Base-by-base conservation (phyloP, 202 grass and related monocot genomes). In the Musa balbisiana region DNA sequence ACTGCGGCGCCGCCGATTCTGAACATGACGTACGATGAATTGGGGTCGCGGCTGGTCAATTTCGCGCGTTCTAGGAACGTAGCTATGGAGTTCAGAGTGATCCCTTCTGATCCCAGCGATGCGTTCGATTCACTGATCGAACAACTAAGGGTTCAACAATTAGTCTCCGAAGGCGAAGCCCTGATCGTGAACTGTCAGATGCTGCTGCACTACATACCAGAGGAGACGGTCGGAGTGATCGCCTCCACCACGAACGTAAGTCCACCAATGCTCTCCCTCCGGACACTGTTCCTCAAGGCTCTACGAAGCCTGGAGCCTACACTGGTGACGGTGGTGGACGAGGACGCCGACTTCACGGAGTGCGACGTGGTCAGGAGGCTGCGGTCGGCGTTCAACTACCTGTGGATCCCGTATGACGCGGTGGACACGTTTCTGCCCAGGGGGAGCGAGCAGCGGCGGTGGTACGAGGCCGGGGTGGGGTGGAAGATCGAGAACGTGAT, bases 401-500 rank as follows among this genome's bases (percentile, higher is more conserved):
- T 99, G 52, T 99, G 95, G 95, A 99, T 99, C 75, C 91, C 95
- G 20, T 99, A 92, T 59, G 95, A 99, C 84, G 89, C 95, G 2
- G 85, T 92, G 24, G 95, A 99, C 82, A 95, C 95, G 67, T 99
- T 94, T 84, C 82, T 95, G 72, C 77, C 83, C 51, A 88, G 86
- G 72, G 95, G 89, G 12, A 95, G 91, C 77, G 87, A 95, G 83
- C 95, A 90, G 84, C 82, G 91, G 72, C 84, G 83, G 77, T 92
- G 95, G 89, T 99, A 92, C 72, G 91, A 99, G 85, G 91, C 88
- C 16, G 95, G 88, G 74, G 73, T 99, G 55, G 73, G 91, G 21
- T 99, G 95, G 91, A 94, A 92, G 87, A 90, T 95, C 22, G 95
- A 95, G 80, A 95, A 99, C 82, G 89, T 95, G 73, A 83, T 99